These are phyloP conservation scores for Phaeomoniella chlamydospora DNA, from an alignment of 2,329 filamentous ascomycete species.

Conservation along the genomic window DNA sequence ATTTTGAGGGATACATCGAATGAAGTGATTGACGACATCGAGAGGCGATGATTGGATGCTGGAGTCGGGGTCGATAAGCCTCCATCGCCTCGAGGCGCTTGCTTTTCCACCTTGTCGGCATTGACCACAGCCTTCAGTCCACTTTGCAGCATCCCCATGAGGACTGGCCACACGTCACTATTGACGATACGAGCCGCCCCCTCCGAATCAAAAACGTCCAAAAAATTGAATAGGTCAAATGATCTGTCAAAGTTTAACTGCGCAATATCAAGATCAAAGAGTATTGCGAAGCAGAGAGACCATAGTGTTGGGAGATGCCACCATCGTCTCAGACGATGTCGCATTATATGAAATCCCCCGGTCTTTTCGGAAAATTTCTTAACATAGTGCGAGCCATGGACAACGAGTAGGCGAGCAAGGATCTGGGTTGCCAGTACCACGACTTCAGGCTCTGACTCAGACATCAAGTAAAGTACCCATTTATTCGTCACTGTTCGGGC, in stretches of 20 bases:
- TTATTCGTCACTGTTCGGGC: constrained; percentile 91
- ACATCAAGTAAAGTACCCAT: constrained; percentile 86
- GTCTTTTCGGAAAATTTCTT: constrained; percentile 76
- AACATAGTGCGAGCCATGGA: constrained; percentile 67
- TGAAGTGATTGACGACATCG: constrained; percentile 13
- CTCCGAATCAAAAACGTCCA: constrained; percentile 51
- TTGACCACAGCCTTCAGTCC: constrained; percentile 58
- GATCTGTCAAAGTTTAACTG: constrained; percentile 57
- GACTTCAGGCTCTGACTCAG: constrained; percentile 71
- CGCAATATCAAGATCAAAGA: constrained; percentile 73
- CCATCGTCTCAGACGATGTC: constrained; percentile 66
- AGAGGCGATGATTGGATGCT: constrained; percentile 5
- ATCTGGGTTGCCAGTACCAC: constrained; percentile 72
- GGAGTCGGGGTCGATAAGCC: background rate
- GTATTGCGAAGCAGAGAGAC: constrained; percentile 74
- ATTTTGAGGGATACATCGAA: constrained; percentile 10
- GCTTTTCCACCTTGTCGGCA: constrained; percentile 45
- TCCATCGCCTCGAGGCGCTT: constrained; percentile 11
- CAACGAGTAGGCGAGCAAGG: constrained; percentile 66
- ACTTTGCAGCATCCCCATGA: constrained; percentile 76
- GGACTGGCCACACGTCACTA: constrained; percentile 64
- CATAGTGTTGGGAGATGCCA: constrained; percentile 78
- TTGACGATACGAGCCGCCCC: constrained; percentile 53
- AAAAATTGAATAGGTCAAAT: constrained; percentile 60
- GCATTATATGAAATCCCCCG: constrained; percentile 78